Evolutionary conservation across 2,329 filamentous ascomycete genomes (phyloP).

Genomic region (Dendryphion nanum): DNA sequence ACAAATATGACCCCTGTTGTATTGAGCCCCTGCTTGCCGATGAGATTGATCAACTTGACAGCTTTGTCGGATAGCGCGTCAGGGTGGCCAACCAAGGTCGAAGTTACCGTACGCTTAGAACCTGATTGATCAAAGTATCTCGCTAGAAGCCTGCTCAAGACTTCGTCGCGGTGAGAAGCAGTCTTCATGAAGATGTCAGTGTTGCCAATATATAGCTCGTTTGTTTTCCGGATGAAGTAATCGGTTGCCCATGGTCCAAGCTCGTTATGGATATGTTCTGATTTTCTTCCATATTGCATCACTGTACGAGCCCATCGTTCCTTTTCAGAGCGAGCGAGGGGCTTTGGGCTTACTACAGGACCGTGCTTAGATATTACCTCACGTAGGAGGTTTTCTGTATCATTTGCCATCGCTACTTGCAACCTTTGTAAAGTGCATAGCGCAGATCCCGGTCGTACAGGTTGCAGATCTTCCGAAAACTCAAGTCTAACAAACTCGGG

Average conservation of each 20-base stretch:
- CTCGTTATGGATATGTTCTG: slow-evolving; percentile 36
- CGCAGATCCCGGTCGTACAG: no score
- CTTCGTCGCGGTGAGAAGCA: slow-evolving; percentile 28
- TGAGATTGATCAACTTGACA: slow-evolving; percentile 33
- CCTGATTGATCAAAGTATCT: slow-evolving; percentile 16
- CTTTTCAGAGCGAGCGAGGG: slow-evolving; percentile 17
- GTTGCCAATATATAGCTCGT: slow-evolving; percentile 23
- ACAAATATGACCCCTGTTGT: slow-evolving; percentile 49
- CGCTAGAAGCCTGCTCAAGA: slow-evolving; percentile 36
- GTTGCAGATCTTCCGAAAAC: no score
- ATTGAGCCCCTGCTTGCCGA: slow-evolving; percentile 28
- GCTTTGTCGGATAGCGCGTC: slow-evolving; percentile 35
- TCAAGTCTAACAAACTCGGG: no score
- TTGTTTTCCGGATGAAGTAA: slow-evolving; percentile 40
- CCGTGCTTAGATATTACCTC: slow-evolving; percentile 34
- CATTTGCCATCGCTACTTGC: no score
- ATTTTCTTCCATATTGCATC: slow-evolving; percentile 42
- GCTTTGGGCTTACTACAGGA: slow-evolving; percentile 34
- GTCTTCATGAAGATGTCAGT: slow-evolving; percentile 15
- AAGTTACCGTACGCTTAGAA: slow-evolving; percentile 2
- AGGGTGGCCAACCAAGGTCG: not conserved
- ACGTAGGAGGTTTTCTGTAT: slow-evolving; percentile 46
- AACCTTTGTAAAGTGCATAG: no score
- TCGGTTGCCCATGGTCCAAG: slow-evolving; percentile 39
- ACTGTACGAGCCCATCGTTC: slow-evolving; percentile 30